Evolutionary conservation across 306 rosid species (phyloP).

Genomic region (Vachellia collinsii): DNA sequence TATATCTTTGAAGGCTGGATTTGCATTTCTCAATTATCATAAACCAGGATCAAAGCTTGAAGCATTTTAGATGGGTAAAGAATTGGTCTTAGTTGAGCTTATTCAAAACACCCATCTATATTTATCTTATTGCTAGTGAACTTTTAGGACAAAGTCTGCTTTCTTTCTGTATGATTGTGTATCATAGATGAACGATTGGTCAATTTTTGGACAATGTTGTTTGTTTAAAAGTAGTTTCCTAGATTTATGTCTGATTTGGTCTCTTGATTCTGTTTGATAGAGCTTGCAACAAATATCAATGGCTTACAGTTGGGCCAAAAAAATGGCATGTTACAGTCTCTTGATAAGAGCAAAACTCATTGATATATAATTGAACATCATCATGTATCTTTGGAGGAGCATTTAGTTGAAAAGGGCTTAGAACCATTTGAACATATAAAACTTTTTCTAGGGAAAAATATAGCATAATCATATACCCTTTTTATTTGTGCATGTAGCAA

Average conservation of each 20-base stretch:
- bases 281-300: conserved; percentile 43
- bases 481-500: neutral
- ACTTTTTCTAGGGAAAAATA: neutral
- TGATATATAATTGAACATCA: neutral
- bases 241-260: conserved; percentile 10
- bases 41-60: too few relatives aligned
- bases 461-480: neutral
- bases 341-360: too few relatives aligned
- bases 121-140: too few relatives aligned
- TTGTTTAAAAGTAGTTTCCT: neutral
- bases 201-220: conserved; percentile 5
- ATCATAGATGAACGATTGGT: neutral
- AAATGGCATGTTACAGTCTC: too few relatives aligned
- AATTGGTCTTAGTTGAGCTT: too few relatives aligned
- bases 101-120: too few relatives aligned
- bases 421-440: neutral
- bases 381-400: neutral
- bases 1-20: neutral
- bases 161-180: neutral
- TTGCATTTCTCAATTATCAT: neutral
- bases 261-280: conserved; percentile 25
- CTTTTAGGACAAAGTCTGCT: too few relatives aligned
- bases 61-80: too few relatives aligned
- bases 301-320: conserved; percentile 93
- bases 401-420: neutral